These are phyloP conservation scores for Russula virescens DNA, from an alignment of 768 basidiomycete genomes.

Conservation along the genomic window DNA sequence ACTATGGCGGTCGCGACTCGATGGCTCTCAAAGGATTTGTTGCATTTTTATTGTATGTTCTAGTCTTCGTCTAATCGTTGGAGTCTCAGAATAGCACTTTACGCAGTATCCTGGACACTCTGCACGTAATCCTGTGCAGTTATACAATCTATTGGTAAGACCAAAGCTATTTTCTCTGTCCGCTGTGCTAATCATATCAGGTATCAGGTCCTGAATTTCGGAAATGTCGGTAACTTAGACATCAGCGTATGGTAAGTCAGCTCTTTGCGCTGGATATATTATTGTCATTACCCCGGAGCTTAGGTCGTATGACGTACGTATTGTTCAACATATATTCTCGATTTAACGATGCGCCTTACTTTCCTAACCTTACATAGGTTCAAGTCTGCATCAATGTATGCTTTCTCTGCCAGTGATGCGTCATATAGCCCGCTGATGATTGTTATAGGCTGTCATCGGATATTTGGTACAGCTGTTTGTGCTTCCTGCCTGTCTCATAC, in stretches of 20 bases:
- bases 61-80: too few species aligned
- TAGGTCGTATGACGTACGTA: slow-evolving; percentile 26
- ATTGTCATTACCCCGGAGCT: neutral
- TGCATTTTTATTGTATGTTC: neutral
- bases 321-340: neutral
- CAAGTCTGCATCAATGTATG: neutral
- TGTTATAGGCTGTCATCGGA: neutral
- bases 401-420: neutral
- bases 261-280: neutral
- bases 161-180: neutral
- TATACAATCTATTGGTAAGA: slow-evolving; percentile 43
- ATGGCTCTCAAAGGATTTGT: neutral
- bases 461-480: slow-evolving; percentile 1
- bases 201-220: slow-evolving; percentile 44
- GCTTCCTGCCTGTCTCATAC: neutral
- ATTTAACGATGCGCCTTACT: slow-evolving; percentile 26
- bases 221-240: slow-evolving; percentile 34
- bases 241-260: slow-evolving; percentile 38
- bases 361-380: neutral
- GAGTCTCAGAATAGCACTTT: neutral
- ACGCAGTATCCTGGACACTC: slow-evolving; percentile 38
- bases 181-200: slow-evolving; percentile 27
- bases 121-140: slow-evolving; percentile 40
- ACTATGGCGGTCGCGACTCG: neutral
- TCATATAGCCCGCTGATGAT: too few species aligned